phyloP scores from a whole-genome alignment of 441 rosid species.

The Monsonia emarginata region DNA sequence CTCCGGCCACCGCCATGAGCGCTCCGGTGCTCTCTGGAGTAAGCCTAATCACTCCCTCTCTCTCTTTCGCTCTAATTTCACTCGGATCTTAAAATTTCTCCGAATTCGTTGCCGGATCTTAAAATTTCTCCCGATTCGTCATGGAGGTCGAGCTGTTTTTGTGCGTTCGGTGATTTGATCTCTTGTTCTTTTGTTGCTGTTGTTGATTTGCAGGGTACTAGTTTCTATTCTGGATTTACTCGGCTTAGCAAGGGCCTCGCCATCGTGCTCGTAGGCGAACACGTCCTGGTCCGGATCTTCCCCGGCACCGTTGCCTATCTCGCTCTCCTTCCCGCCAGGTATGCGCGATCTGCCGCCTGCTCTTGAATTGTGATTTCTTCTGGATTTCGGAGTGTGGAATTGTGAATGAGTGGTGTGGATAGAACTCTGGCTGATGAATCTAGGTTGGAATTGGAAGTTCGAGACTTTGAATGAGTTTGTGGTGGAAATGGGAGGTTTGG shows the following conservation, averaged over 20 bases:
- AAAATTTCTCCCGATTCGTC: neutral
- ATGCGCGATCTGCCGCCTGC: neutral
- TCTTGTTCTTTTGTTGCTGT: neutral
- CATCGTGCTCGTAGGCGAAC: slow-evolving; percentile 60
- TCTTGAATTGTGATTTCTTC: neutral
- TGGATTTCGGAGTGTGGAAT: too few relatives aligned
- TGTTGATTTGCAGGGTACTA: slow-evolving; percentile 47
- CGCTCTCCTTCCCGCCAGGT: slow-evolving; percentile 91
- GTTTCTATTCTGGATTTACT: slow-evolving; percentile 48
- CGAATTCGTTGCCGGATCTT: neutral
- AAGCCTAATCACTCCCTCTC: slow-evolving; percentile 7
- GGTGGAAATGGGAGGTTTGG: too few relatives aligned
- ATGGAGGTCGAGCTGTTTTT: neutral
- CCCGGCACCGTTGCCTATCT: slow-evolving; percentile 62
- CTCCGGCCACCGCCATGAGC: slow-evolving; percentile 36
- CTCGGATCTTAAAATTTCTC: slow-evolving; percentile 24
- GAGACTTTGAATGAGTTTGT: too few relatives aligned
- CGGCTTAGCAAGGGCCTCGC: slow-evolving; percentile 84
- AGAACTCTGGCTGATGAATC: too few relatives aligned
- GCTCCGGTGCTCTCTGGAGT: slow-evolving; percentile 39
- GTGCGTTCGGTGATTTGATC: neutral
- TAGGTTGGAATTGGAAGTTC: too few relatives aligned
- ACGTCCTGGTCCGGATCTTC: slow-evolving; percentile 62
- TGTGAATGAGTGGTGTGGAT: too few relatives aligned
- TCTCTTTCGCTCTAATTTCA: neutral